Percentiles rank a stretch among this genome's conserved stretches.
phyloP scores from a whole-genome alignment of 2,329 filamentous ascomycete species.

The Arthrobotrys conoides region DNA sequence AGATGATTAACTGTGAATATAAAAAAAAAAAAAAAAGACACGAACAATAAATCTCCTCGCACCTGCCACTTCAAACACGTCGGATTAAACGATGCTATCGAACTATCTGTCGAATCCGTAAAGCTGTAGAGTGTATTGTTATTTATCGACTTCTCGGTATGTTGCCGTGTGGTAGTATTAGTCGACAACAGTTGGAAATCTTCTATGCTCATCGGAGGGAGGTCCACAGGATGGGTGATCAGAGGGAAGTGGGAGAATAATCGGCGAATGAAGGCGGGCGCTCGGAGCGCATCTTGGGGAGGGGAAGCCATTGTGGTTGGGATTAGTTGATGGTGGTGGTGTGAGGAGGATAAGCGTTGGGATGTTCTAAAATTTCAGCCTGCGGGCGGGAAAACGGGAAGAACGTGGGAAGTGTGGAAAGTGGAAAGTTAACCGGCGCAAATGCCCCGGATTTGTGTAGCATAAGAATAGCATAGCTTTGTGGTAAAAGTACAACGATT shows the following conservation, averaged over 20 bases:
- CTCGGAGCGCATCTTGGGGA: slow-evolving; percentile 67
- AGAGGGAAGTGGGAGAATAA: slow-evolving; percentile 90
- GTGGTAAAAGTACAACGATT: slow-evolving; percentile 15
- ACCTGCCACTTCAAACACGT: slow-evolving; percentile 98
- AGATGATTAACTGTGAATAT: neutral
- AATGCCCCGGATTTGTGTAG: neutral
- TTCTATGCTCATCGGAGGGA: slow-evolving; percentile 72
- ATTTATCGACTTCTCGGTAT: slow-evolving; percentile 63
- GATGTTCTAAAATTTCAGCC: neutral
- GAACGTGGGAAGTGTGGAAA: no score
- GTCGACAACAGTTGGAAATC: neutral
- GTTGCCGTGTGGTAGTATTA: neutral
- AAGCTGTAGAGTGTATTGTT: slow-evolving; percentile 81
- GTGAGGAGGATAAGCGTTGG: neutral
- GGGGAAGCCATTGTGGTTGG: neutral
- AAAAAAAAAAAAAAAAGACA: slow-evolving; percentile 17
- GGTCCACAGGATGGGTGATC: slow-evolving; percentile 79
- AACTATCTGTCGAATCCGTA: slow-evolving; percentile 75
- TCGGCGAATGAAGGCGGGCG: slow-evolving; percentile 82
- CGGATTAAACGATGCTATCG: slow-evolving; percentile 86
- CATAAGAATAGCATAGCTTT: neutral
- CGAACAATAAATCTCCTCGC: slow-evolving; percentile 64
- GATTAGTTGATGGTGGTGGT: neutral
- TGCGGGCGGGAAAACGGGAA: no score
- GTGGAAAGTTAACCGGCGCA: neutral